Evolutionary conservation across 768 basidiomycete genomes (phyloP).

Genomic region (Pleurotus cornucopiae): DNA sequence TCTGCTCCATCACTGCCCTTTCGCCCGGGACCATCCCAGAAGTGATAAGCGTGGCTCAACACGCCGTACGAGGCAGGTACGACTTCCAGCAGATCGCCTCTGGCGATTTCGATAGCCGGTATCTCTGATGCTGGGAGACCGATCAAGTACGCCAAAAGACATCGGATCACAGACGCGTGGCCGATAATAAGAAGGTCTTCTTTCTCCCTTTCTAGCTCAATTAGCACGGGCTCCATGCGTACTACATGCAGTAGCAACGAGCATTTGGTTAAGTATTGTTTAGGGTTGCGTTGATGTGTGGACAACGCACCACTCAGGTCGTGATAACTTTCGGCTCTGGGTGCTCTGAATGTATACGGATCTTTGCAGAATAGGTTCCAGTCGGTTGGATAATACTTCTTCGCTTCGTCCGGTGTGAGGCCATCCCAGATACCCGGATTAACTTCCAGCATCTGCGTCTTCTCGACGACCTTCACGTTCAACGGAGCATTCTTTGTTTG

Average conservation of each 20-base stretch:
- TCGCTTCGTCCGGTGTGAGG: slow-evolving; percentile 83
- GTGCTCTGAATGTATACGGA: slow-evolving; percentile 89
- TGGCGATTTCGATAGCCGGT: slow-evolving; percentile 94
- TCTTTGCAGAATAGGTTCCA: slow-evolving; percentile 92
- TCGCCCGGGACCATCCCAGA: slow-evolving; percentile 86
- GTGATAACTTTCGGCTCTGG: slow-evolving; percentile 96
- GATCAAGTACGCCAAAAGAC: slow-evolving; percentile 88
- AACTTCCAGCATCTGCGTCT: slow-evolving; percentile 95
- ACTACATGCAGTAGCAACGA: slow-evolving; percentile 41
- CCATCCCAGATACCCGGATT: slow-evolving; percentile 99
- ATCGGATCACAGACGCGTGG: slow-evolving; percentile 95
- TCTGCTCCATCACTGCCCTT: slow-evolving; percentile 30
- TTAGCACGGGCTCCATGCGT: slow-evolving; percentile 86
- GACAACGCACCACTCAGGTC: slow-evolving; percentile 70
- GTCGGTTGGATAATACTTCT: slow-evolving; percentile 87
- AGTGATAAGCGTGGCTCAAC: slow-evolving; percentile 84
- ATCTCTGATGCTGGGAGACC: slow-evolving; percentile 95
- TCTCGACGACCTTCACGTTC: slow-evolving; percentile 86
- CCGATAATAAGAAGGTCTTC: slow-evolving; percentile 96
- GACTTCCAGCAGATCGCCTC: slow-evolving; percentile 95
- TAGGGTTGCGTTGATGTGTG: slow-evolving; percentile 1
- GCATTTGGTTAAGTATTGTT: slow-evolving; percentile 10
- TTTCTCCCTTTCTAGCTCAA: slow-evolving; percentile 91
- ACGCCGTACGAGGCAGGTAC: slow-evolving; percentile 88
- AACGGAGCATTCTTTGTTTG: slow-evolving; percentile 15